These are phyloP conservation scores for Perilla frutescens DNA, from an alignment of 257 asterid species.

Conservation along the genomic window DNA sequence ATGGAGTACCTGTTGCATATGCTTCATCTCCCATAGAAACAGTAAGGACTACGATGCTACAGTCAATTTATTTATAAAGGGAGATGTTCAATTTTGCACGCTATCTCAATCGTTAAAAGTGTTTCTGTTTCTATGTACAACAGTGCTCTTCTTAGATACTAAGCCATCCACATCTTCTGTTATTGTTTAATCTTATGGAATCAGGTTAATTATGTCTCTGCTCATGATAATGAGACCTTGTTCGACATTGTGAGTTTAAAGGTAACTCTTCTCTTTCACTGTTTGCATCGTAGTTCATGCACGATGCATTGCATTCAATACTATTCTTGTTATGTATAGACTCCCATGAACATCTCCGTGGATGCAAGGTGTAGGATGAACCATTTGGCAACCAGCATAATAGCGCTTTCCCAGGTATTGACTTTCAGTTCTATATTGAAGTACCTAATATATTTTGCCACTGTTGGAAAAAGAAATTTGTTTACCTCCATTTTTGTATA, in stretches of 20 bases:
- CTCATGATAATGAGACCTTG: slow-evolving; percentile 96
- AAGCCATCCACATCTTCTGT: slow-evolving; percentile 6
- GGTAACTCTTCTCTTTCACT: slow-evolving; percentile 48
- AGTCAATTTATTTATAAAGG: background rate
- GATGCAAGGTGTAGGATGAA: slow-evolving; percentile 95
- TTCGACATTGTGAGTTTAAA: slow-evolving; percentile 85
- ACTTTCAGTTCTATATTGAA: slow-evolving; percentile 10
- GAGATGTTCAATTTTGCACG: slow-evolving; percentile 1
- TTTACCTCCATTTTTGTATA: background rate
- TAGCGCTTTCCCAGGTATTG: slow-evolving; percentile 93
- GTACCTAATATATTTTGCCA: background rate
- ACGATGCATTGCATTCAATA: slow-evolving; percentile 24
- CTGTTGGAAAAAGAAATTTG: background rate
- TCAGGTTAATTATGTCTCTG: slow-evolving; percentile 94
- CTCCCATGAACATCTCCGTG: slow-evolving; percentile 65
- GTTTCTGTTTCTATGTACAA: background rate
- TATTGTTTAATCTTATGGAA: slow-evolving; percentile 14
- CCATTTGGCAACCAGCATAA: slow-evolving; percentile 86
- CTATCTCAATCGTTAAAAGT: background rate
- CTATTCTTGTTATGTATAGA: slow-evolving; percentile 49
- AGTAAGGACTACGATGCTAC: slow-evolving; percentile 52
- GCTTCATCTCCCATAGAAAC: slow-evolving; percentile 82
- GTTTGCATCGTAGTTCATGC: slow-evolving; percentile 8
- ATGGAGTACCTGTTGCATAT: slow-evolving; percentile 77
- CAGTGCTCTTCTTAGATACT: slow-evolving; percentile 4